Evolutionary conservation across 768 basidiomycete genomes (phyloP).

Genomic region (Boletus speciosus): DNA sequence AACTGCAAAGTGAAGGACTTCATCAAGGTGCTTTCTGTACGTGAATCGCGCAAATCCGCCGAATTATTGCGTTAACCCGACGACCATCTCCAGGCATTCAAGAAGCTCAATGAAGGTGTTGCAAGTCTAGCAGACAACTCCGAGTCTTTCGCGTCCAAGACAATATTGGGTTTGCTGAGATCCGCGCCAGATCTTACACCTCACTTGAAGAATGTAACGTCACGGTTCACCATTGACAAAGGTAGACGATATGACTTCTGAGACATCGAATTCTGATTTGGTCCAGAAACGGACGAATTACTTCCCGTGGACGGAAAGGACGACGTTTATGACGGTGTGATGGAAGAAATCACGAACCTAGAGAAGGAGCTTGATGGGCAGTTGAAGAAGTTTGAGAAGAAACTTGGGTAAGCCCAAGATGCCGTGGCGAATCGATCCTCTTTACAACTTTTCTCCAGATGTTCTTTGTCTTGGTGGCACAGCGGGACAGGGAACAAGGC

Average conservation of each 20-base stretch:
- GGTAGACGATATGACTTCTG: constrained; percentile 36
- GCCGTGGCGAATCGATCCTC: constrained; percentile 7
- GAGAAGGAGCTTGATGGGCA: constrained; percentile 71
- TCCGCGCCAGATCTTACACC: constrained; percentile 76
- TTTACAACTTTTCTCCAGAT: constrained; percentile 36
- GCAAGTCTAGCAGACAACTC: constrained; percentile 58
- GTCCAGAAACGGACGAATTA: constrained; percentile 62
- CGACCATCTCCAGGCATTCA: constrained; percentile 61
- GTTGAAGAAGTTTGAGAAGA: constrained; percentile 61
- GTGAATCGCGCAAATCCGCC: constrained; percentile 10
- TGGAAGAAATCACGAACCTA: constrained; percentile 62
- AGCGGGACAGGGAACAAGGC: constrained; percentile 83
- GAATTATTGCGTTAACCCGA: constrained; percentile 1
- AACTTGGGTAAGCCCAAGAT: constrained; percentile 50
- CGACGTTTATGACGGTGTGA: constrained; percentile 75
- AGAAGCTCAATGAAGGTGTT: constrained; percentile 66
- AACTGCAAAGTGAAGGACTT: constrained; percentile 88
- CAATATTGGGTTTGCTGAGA: constrained; percentile 70
- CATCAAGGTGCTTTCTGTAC: constrained; percentile 72
- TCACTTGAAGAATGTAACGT: constrained; percentile 68
- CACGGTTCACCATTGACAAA: constrained; percentile 60
- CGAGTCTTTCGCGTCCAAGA: constrained; percentile 72
- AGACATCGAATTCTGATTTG: constrained; percentile 20
- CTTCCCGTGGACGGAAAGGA: constrained; percentile 85
- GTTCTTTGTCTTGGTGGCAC: constrained; percentile 62